Conservation (phyloP, 768 basidiomycete species). For the Panellus pusillus region DNA sequence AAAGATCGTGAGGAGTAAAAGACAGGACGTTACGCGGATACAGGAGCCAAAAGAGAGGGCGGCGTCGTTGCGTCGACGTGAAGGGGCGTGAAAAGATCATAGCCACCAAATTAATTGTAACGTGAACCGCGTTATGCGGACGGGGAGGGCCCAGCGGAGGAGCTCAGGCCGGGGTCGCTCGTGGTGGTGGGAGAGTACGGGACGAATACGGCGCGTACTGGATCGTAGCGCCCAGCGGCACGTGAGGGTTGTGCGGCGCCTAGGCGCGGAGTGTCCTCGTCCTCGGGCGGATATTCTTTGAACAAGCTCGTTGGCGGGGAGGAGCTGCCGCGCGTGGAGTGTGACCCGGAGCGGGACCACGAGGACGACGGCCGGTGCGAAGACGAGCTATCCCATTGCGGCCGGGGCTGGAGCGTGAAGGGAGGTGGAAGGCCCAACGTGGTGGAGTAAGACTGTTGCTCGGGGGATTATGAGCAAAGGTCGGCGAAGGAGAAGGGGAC, state of each 20-base stretch:
- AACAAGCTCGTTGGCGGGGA: conserved; percentile 26
- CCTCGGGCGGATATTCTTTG: conserved; percentile 24
- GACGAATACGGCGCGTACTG: conserved; percentile 48
- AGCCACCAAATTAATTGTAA: conserved; percentile 6
- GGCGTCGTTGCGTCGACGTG: conserved; percentile 17
- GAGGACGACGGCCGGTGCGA: conserved; percentile 34
- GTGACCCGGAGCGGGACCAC: conserved; percentile 35
- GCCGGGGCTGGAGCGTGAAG: conserved; percentile 65
- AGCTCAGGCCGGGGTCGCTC: conserved; percentile 23
- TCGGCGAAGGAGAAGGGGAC: conserved; percentile 35
- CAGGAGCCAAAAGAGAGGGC: conserved; percentile 15
- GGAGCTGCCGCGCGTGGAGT: conserved; percentile 28
- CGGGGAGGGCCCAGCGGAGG: conserved; percentile 10
- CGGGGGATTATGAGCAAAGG: conserved; percentile 36
- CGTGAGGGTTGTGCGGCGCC: conserved; percentile 30
- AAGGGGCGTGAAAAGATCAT: conserved; percentile 14
- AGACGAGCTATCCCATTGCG: conserved; percentile 60
- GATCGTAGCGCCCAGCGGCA: conserved; percentile 49
- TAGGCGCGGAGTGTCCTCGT: conserved; percentile 24
- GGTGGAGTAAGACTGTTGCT: conserved; percentile 17
- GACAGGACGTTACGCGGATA: conserved; percentile 12
- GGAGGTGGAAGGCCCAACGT: conserved; percentile 48
- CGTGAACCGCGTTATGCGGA: conserved; percentile 7
- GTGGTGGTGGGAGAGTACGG: conserved; percentile 31
- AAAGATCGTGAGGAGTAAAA: conserved; percentile 16